phyloP scores from a whole-genome alignment of 805 yeast species.

The Candida boleticola region DNA sequence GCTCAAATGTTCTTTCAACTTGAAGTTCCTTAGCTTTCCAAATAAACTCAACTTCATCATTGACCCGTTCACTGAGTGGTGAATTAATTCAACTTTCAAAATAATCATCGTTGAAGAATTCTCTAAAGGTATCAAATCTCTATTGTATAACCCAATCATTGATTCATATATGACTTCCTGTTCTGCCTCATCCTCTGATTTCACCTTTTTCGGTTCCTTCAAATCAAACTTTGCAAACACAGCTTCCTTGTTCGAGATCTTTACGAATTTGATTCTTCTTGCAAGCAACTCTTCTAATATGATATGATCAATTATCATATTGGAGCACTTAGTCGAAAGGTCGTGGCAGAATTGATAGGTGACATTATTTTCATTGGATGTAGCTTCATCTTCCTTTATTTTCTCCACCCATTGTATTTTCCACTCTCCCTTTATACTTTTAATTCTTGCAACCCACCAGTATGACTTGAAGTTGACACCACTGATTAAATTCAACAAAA shows the following conservation, averaged over 20 bases:
- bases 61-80: conserved; percentile 15
- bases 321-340: conserved; percentile 44
- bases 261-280: conserved; percentile 37
- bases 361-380: conserved; percentile 2
- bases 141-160: conserved; percentile 21
- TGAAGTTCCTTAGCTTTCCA: conserved; percentile 25
- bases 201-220: background rate
- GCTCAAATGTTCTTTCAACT: conserved; percentile 18
- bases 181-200: background rate
- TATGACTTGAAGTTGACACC: conserved; percentile 36
- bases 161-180: conserved; percentile 20
- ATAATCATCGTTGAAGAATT: conserved; percentile 34
- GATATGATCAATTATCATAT: conserved; percentile 49
- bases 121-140: conserved; percentile 29
- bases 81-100: conserved; percentile 25
- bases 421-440: conserved; percentile 53
- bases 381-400: conserved; percentile 9
- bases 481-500: conserved; percentile 40
- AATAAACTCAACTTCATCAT: conserved; percentile 24
- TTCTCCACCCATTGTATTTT: conserved; percentile 49
- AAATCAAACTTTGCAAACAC: conserved; percentile 14
- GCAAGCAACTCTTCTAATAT: conserved; percentile 48
- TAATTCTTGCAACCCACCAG: conserved; percentile 56
- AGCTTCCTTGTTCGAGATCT: conserved; percentile 15
- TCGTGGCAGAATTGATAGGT: conserved; percentile 35